Conservation (phyloP, 2,329 filamentous ascomycete species). For the Clarireedia homoeocarpa region DNA sequence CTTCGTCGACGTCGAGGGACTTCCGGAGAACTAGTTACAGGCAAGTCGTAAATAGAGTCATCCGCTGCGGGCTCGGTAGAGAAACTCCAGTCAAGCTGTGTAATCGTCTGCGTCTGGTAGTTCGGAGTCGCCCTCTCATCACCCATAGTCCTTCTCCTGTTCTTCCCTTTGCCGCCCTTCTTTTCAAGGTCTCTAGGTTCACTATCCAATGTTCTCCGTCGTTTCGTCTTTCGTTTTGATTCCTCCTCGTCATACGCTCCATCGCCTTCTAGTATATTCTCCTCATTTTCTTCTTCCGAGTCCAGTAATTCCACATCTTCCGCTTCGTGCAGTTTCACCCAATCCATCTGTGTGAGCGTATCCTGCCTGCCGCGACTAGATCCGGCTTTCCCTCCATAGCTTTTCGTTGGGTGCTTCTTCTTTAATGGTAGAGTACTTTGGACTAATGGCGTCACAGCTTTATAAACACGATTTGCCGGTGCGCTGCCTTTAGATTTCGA, state of each 20-base stretch:
- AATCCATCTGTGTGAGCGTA: conserved; percentile 28
- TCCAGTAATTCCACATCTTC: conserved; percentile 1
- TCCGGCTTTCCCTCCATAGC: conserved; percentile 20
- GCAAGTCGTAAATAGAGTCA: conserved; percentile 17
- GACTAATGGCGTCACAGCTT: conserved; percentile 18
- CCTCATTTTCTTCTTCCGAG: neutral
- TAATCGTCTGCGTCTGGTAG: conserved; percentile 26
- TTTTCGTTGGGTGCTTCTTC: conserved; percentile 18
- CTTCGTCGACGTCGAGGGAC: conserved; percentile 2
- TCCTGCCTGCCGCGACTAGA: conserved; percentile 17
- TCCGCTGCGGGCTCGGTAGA: conserved; percentile 5
- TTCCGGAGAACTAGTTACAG: conserved; percentile 13
- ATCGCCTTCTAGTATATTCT: conserved; percentile 13
- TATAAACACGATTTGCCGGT: conserved; percentile 22
- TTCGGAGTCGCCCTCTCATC: conserved; percentile 13
- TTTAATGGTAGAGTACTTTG: conserved; percentile 20
- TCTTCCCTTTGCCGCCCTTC: conserved; percentile 2
- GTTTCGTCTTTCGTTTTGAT: conserved; percentile 16
- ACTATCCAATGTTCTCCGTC: conserved; percentile 15
- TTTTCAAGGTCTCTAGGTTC: neutral
- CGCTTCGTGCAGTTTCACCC: conserved; percentile 11
- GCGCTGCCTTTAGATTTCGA: conserved; percentile 12
- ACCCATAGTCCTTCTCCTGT: conserved; percentile 20
- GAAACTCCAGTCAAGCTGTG: conserved; percentile 19
- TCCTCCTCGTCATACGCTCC: conserved; percentile 14